These are phyloP conservation scores for Fraxinus pennsylvanica DNA, from an alignment of 257 asterid genomes.

Conservation along the genomic window DNA sequence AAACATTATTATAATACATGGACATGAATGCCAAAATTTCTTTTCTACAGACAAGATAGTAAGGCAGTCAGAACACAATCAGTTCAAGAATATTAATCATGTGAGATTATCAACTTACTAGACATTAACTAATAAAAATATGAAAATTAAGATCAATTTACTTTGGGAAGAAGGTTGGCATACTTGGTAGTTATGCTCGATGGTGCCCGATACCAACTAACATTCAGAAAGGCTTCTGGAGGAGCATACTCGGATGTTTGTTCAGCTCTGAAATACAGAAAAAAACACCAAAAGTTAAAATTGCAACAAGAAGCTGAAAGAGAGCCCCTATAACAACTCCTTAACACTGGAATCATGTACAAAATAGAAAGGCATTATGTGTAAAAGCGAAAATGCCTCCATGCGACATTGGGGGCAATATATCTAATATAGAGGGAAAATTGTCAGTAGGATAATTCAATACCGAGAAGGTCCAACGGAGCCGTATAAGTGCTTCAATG, in stretches of 20 bases:
- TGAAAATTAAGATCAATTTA: background rate
- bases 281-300: conserved; percentile 15
- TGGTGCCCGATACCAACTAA: conserved; percentile 79
- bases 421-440: conserved; percentile 8
- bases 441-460: conserved; percentile 29
- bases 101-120: conserved; percentile 15
- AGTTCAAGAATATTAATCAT: conserved; percentile 7
- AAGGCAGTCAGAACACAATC: background rate
- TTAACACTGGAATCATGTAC: background rate
- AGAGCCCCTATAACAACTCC: background rate
- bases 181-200: conserved; percentile 69
- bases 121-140: conserved; percentile 14
- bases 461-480: conserved; percentile 96
- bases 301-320: conserved; percentile 20
- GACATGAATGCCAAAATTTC: background rate
- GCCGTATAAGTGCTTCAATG: conserved; percentile 84
- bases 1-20: background rate
- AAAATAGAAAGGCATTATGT: background rate
- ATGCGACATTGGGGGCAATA: background rate
- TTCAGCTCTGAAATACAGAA: conserved; percentile 61
- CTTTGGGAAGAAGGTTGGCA: conserved; percentile 33
- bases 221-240: conserved; percentile 90
- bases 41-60: background rate
- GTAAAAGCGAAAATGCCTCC: background rate
- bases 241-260: conserved; percentile 93